A percentile compares a stretch with the other conserved stretches of the same genome.
phyloP scores from a whole-genome alignment of 192 early-diverging fungal species.

The Coemansia sp. region DNA sequence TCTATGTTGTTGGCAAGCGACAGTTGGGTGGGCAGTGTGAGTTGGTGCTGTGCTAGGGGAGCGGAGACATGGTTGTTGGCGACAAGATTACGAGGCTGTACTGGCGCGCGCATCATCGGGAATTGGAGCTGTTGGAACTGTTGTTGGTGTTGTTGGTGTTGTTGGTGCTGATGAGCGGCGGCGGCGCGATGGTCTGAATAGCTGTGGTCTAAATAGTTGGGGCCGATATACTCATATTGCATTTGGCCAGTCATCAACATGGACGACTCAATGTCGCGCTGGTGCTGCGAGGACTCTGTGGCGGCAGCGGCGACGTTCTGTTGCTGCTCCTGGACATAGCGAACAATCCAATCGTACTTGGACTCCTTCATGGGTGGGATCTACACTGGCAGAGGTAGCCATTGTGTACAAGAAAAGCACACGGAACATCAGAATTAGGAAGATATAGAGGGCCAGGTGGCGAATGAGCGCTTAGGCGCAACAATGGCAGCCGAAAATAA shows the following conservation, averaged over 20 bases:
- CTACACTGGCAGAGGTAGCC: conserved; percentile 17
- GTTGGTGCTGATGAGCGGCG: conserved; percentile 5
- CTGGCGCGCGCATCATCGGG: conserved; percentile 5
- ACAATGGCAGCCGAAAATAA: conserved; percentile 5
- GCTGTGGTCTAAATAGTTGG: conserved; percentile 11
- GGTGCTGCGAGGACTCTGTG: conserved; percentile 20
- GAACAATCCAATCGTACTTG: conserved; percentile 55
- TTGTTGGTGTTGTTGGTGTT: conserved; percentile 4
- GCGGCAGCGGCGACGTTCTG: conserved; percentile 38
- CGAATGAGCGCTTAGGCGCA: background rate
- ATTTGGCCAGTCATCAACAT: conserved; percentile 43
- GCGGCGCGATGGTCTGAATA: background rate
- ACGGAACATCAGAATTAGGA: background rate
- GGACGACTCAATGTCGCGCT: conserved; percentile 40
- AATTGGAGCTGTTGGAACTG: conserved; percentile 13
- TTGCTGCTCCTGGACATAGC: conserved; percentile 55
- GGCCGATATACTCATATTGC: conserved; percentile 26
- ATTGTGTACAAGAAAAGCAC: background rate
- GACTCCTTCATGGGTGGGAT: conserved; percentile 57
- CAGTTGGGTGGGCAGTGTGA: background rate
- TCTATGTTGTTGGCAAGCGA: conserved; percentile 1
- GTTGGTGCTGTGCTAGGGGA: background rate
- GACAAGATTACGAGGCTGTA: background rate
- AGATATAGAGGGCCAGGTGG: background rate
- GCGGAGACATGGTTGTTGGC: background rate